Evolutionary conservation across 306 rosid species (phyloP).

Genomic region (Hylodesmum podocarpum): DNA sequence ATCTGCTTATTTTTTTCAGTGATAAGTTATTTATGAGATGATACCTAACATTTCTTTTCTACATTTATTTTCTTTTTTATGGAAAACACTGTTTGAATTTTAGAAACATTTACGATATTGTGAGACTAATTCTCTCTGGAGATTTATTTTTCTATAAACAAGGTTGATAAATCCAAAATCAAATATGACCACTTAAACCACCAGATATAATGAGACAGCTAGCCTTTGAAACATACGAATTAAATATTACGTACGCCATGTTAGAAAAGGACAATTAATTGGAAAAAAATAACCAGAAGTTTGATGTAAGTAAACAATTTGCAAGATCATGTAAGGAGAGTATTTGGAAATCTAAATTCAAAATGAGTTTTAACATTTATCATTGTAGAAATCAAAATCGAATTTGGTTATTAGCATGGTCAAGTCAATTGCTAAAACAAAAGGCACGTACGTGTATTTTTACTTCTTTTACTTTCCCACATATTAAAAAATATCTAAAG

Average conservation of each 20-base stretch:
- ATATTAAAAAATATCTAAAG: background rate
- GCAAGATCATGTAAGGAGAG: background rate
- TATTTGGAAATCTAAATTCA: background rate
- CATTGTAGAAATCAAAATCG: background rate
- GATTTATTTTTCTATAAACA: background rate
- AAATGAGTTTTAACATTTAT: background rate
- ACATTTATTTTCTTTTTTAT: background rate
- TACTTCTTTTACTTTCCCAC: background rate
- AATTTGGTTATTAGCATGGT: background rate
- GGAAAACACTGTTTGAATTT: background rate
- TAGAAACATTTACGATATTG: background rate
- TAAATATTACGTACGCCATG: background rate
- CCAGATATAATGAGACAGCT: background rate
- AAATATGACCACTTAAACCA: background rate
- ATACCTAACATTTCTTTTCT: background rate
- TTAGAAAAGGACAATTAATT: background rate
- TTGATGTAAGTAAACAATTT: background rate
- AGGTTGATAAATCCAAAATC: background rate
- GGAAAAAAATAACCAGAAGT: background rate
- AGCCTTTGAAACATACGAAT: conserved; percentile 2
- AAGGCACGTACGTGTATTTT: background rate
- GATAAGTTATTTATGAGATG: background rate
- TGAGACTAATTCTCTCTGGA: background rate
- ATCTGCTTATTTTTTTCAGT: background rate
- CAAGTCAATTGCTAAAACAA: background rate